phyloP scores from a whole-genome alignment of 73 alveolate genomes.

The Paramecium pentaurelia region DNA sequence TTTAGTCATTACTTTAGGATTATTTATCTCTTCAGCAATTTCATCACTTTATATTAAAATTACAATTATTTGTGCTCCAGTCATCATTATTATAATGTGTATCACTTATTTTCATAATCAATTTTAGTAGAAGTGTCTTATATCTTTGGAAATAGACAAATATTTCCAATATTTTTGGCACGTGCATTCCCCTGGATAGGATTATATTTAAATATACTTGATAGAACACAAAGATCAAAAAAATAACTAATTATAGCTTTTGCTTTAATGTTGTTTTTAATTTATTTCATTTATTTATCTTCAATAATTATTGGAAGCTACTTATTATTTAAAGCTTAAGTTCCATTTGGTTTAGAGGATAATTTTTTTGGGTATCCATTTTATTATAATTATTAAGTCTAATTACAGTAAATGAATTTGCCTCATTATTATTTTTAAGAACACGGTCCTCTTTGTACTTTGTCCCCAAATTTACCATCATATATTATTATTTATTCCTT shows the following conservation, averaged over 20 bases:
- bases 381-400: not conserved
- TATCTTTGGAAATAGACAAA: constrained; percentile 43
- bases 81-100: constrained; percentile 46
- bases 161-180: not conserved
- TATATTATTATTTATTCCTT: not conserved
- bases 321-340: not conserved
- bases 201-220: constrained; percentile 16
- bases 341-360: constrained; percentile 54
- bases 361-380: constrained; percentile 43
- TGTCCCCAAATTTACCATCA: not conserved
- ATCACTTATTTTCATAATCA: not conserved
- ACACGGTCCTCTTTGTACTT: constrained; percentile 50
- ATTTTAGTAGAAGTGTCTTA: constrained; percentile 30
- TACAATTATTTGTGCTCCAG: constrained; percentile 61
- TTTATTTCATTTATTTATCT: constrained; percentile 51
- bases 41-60: constrained; percentile 52
- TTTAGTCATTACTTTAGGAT: not conserved
- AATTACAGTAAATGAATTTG: constrained; percentile 41
- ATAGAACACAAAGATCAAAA: not conserved
- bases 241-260: constrained; percentile 8
- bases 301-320: constrained; percentile 23
- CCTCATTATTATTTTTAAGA: constrained; percentile 36
- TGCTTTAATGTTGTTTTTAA: constrained; percentile 13
- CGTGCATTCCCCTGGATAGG: constrained; percentile 59
- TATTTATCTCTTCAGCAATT: constrained; percentile 27